Evolutionary conservation across 208 protist genomes (phyloP).

Genomic region (Angomonas deanei): DNA sequence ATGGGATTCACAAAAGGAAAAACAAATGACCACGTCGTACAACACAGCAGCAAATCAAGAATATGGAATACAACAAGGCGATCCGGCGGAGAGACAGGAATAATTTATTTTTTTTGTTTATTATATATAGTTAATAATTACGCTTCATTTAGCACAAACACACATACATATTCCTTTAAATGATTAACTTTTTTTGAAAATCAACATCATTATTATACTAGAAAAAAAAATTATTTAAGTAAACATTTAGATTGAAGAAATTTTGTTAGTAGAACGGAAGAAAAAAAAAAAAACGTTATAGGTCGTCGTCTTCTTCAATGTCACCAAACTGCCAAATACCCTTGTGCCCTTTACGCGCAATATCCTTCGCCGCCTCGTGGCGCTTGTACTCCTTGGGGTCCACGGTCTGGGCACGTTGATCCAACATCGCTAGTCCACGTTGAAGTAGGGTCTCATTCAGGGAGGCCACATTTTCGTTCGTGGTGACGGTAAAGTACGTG

Average conservation of each 20-base stretch:
- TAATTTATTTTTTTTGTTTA: no score
- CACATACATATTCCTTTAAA: no score
- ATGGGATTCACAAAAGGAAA: background rate
- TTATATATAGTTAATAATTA: no score
- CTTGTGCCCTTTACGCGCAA: conserved; percentile 78
- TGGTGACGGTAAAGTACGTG: conserved; percentile 67
- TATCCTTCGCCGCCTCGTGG: conserved; percentile 66
- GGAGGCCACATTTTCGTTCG: conserved; percentile 52
- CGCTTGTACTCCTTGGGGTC: conserved; percentile 45
- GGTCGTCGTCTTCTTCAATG: conserved; percentile 44
- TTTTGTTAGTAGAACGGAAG: conserved; percentile 6
- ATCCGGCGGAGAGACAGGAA: no score
- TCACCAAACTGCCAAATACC: conserved; percentile 86
- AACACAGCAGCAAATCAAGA: background rate
- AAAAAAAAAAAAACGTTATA: conserved; percentile 6
- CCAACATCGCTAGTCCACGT: conserved; percentile 66
- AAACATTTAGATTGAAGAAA: no score
- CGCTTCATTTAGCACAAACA: no score
- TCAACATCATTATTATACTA: no score
- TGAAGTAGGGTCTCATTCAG: conserved; percentile 80
- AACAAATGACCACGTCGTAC: background rate
- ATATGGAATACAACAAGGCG: background rate
- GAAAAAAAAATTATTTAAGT: no score
- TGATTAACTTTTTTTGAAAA: no score
- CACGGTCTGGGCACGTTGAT: conserved; percentile 36